These are phyloP conservation scores for Strobilomyces echinocephalus DNA, from an alignment of 768 basidiomycete species.

Conservation along the genomic window DNA sequence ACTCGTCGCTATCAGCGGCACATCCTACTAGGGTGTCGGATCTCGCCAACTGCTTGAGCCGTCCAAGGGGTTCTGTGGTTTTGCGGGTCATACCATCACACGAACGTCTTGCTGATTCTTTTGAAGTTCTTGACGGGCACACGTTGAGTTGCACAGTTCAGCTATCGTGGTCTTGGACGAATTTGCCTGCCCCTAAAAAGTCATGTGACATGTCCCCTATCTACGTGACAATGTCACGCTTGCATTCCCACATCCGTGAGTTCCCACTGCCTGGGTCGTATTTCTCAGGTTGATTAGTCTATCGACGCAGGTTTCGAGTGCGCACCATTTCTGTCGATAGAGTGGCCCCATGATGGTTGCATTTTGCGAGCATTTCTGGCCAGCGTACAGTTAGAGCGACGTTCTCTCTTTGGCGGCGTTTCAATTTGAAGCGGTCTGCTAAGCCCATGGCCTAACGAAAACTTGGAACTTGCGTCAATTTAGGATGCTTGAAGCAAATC, in stretches of 20 bases:
- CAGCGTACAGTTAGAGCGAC: neutral
- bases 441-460: neutral
- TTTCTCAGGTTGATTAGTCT: neutral
- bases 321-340: conserved; percentile 2
- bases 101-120: conserved; percentile 17
- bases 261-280: neutral
- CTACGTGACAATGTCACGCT: conserved; percentile 23
- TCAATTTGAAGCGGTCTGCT: conserved; percentile 10
- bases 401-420: conserved; percentile 6
- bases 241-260: conserved; percentile 8
- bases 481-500: neutral
- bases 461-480: neutral
- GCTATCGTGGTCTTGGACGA: conserved; percentile 25
- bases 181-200: conserved; percentile 25
- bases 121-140: conserved; percentile 25
- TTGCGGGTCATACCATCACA: conserved; percentile 27
- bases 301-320: neutral
- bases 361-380: neutral
- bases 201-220: conserved; percentile 30
- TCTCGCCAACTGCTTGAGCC: conserved; percentile 8
- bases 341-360: neutral
- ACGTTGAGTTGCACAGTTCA: conserved; percentile 25
- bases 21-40: conserved; percentile 1
- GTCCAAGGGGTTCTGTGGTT: conserved; percentile 1
- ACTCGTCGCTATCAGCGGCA: neutral